These are phyloP conservation scores for Citrullus colocynthis DNA, from an alignment of 306 rosid genomes.

Conservation along the genomic window DNA sequence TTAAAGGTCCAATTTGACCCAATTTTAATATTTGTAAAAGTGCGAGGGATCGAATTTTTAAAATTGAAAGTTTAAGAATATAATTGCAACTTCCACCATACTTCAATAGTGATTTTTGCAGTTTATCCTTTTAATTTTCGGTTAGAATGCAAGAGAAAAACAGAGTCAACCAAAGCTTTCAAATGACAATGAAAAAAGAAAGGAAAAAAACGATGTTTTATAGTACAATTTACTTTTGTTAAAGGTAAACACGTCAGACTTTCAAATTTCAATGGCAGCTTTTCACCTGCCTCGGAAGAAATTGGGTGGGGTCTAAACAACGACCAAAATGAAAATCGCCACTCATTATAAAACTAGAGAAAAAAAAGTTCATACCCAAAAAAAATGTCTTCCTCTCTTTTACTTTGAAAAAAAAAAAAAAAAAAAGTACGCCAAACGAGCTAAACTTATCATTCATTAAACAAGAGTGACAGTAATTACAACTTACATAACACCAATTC, in stretches of 20 bases:
- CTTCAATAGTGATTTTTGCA: too few species aligned
- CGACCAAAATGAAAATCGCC: not conserved
- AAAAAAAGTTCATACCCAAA: not conserved
- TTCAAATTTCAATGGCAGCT: not conserved
- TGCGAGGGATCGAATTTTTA: too few species aligned
- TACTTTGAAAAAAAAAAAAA: too few species aligned
- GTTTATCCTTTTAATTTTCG: too few species aligned
- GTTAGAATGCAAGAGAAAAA: too few species aligned
- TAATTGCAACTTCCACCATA: too few species aligned
- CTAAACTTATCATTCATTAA: not conserved
- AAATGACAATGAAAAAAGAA: not conserved
- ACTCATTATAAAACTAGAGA: not conserved
- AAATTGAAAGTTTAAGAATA: too few species aligned
- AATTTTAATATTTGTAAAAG: too few species aligned
- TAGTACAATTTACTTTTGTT: not conserved
- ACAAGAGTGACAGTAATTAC: slow-evolving; percentile 7
- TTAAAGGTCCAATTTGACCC: too few species aligned
- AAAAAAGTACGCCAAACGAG: not conserved
- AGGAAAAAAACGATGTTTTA: not conserved
- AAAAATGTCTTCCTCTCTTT: not conserved
- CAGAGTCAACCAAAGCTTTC: not conserved
- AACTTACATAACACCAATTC: not conserved
- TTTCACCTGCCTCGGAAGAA: not conserved
- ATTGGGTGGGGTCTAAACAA: not conserved
- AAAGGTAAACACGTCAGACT: not conserved